These are phyloP conservation scores for Vitellaria paradoxa DNA, from an alignment of 179 eudicot species.

Conservation along the genomic window DNA sequence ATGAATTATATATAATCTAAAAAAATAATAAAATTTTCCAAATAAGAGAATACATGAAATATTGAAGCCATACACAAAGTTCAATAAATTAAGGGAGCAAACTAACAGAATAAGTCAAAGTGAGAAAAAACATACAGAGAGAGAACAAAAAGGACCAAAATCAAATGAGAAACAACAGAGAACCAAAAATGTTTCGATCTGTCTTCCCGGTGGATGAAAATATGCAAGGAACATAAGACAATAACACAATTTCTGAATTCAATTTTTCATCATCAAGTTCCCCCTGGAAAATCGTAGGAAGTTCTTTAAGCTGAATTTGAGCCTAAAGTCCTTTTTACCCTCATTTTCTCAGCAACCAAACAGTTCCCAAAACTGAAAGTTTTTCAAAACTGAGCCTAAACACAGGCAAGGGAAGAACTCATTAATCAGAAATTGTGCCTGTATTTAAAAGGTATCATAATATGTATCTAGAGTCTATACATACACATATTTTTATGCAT, in stretches of 20 bases:
- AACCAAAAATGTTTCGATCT: not conserved
- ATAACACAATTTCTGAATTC: not conserved
- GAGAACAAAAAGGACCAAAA: too few relatives aligned
- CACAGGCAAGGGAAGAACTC: not conserved
- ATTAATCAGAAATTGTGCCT: not conserved
- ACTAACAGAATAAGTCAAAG: too few relatives aligned
- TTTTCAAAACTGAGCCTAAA: not conserved
- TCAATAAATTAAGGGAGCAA: not conserved
- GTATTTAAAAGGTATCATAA: too few relatives aligned
- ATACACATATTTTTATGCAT: not conserved
- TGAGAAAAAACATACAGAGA: not conserved
- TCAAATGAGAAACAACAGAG: not conserved
- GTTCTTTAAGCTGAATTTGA: not conserved
- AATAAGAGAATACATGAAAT: not conserved
- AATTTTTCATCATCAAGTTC: not conserved
- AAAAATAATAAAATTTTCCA: not conserved
- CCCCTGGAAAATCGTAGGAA: not conserved
- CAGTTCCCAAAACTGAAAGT: not conserved
- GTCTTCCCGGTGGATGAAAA: conserved; percentile 1
- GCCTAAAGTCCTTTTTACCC: not conserved
- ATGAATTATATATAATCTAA: too few relatives aligned
- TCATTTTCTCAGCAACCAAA: conserved; percentile 5
- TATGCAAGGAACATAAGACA: not conserved
- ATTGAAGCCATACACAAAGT: conserved; percentile 1
- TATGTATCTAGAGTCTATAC: too few relatives aligned